phyloP scores from a whole-genome alignment of 257 asterid genomes.

The Solanum chmielewskii region DNA sequence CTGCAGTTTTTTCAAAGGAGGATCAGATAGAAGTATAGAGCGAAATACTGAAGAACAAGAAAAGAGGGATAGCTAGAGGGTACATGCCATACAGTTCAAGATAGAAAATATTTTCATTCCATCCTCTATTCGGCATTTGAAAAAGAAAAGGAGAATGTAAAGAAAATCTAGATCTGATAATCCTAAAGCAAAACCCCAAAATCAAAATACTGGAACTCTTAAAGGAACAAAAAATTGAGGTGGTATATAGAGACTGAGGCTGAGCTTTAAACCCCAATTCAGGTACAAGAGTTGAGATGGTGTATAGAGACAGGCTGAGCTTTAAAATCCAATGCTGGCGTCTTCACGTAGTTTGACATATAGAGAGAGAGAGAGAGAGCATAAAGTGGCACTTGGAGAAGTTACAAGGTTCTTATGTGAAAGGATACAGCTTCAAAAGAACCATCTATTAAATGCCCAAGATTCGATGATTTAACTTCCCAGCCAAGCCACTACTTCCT shows the following conservation, averaged over 20 bases:
- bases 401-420: not conserved
- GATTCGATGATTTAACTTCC: not conserved
- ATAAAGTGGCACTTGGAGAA: not conserved
- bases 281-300: not conserved
- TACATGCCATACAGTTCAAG: not conserved
- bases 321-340: not conserved
- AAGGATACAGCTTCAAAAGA: not conserved
- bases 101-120: not conserved
- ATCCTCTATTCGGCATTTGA: not conserved
- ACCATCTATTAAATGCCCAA: not conserved
- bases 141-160: not conserved
- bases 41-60: not conserved
- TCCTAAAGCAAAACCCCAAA: not conserved
- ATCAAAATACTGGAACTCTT: not conserved
- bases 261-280: not conserved
- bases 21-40: not conserved
- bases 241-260: not conserved
- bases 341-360: too few relatives aligned
- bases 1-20: constrained; percentile 39
- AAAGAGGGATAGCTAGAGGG: not conserved
- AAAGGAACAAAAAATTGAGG: not conserved
- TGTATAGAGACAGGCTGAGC: not conserved
- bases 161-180: not conserved
- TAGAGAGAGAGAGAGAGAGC: too few relatives aligned
- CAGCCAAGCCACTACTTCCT: not conserved